A percentile compares a stretch with the other conserved stretches of the same genome.
phyloP scores from a whole-genome alignment of 2,329 filamentous ascomycete genomes.

The Colletotrichum caudatum region DNA sequence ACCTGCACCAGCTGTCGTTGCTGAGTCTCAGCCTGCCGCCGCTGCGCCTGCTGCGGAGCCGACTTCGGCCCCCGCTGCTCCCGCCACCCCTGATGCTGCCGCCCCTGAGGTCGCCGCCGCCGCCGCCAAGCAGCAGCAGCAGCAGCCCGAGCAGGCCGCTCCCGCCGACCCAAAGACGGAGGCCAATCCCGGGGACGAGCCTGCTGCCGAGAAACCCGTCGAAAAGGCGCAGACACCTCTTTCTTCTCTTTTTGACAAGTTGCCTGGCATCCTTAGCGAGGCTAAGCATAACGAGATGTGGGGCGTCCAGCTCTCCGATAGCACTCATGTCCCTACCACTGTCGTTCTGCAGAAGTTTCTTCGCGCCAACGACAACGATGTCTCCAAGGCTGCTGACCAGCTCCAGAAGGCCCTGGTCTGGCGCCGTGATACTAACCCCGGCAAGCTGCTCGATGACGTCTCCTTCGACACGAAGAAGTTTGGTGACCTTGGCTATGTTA shows the following conservation, averaged over 20 bases:
- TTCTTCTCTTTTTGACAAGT: slow-evolving; percentile 66
- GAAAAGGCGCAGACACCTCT: slow-evolving; percentile 55
- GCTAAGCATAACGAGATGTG: slow-evolving; percentile 83
- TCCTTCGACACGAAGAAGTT: slow-evolving; percentile 79
- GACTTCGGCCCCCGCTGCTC: slow-evolving; percentile 26
- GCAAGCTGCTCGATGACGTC: slow-evolving; percentile 71
- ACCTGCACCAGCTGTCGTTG: slow-evolving; percentile 13
- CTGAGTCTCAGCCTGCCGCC: slow-evolving; percentile 22
- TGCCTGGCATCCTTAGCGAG: slow-evolving; percentile 68
- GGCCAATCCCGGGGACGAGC: slow-evolving; percentile 44
- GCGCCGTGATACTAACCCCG: slow-evolving; percentile 81
- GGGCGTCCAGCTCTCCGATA: slow-evolving; percentile 76
- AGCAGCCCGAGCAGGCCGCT: slow-evolving; percentile 38
- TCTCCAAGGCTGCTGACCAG: slow-evolving; percentile 80
- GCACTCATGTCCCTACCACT: slow-evolving; percentile 77
- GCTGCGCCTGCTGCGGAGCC: slow-evolving; percentile 43
- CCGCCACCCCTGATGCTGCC: slow-evolving; percentile 43
- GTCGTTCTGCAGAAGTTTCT: slow-evolving; percentile 94
- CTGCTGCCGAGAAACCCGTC: slow-evolving; percentile 36
- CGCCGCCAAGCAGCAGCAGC: slow-evolving; percentile 1
- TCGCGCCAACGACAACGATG: slow-evolving; percentile 85
- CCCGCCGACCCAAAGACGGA: slow-evolving; percentile 49
- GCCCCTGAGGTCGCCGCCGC: slow-evolving; percentile 32
- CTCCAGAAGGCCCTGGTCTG: slow-evolving; percentile 83
- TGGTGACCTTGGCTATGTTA: slow-evolving; percentile 82